phyloP scores from a whole-genome alignment of 192 early-diverging fungal genomes.

The Entomortierella parvispora region DNA sequence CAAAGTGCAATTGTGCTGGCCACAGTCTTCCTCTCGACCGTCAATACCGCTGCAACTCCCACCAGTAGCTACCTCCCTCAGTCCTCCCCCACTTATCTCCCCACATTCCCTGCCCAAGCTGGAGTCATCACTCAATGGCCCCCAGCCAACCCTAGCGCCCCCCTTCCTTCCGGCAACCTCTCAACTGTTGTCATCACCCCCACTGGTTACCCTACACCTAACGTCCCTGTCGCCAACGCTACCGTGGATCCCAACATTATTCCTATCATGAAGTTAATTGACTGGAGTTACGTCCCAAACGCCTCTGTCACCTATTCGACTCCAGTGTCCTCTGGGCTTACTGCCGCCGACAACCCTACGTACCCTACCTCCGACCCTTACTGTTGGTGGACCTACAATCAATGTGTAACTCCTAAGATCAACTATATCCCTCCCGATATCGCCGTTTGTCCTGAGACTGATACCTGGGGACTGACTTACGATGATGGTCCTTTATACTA shows the following conservation, averaged over 20 bases:
- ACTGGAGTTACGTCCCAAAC: constrained; percentile 49
- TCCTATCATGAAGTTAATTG: constrained; percentile 31
- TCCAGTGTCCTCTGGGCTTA: constrained; percentile 6
- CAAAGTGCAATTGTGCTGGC: too few relatives aligned
- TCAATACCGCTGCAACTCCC: neutral
- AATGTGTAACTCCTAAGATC: constrained; percentile 38
- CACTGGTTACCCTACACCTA: constrained; percentile 22
- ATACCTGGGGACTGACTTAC: constrained; percentile 49
- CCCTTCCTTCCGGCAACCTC: constrained; percentile 45
- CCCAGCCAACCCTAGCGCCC: constrained; percentile 10
- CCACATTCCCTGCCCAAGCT: constrained; percentile 11
- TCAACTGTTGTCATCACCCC: constrained; percentile 2
- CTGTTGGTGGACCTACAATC: constrained; percentile 40
- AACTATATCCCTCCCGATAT: constrained; percentile 41
- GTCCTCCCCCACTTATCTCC: constrained; percentile 37
- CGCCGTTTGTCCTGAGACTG: constrained; percentile 39
- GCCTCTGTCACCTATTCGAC: constrained; percentile 13
- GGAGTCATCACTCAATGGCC: constrained; percentile 33
- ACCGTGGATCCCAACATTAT: constrained; percentile 36
- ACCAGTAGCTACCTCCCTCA: constrained; percentile 11
- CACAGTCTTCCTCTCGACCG: neutral
- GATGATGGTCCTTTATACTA: too few relatives aligned
- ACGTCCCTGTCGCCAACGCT: too few relatives aligned
- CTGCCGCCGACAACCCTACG: constrained; percentile 32
- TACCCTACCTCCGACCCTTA: too few relatives aligned